Evolutionary conservation across 192 early-diverging fungal genomes (phyloP).

Genomic region (Powellomyces hirtus): DNA sequence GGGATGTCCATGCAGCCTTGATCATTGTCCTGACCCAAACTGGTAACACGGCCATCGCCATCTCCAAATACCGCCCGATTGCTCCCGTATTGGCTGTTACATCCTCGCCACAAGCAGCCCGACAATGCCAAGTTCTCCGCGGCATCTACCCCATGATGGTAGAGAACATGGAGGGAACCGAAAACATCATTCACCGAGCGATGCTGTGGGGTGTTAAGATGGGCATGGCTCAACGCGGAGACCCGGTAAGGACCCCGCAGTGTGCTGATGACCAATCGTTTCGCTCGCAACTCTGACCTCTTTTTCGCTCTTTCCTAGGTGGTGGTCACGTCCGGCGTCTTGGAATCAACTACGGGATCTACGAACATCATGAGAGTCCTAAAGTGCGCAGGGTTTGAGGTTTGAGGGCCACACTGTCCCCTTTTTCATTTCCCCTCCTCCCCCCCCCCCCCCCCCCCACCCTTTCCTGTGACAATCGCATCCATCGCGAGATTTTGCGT

Average conservation of each 20-base stretch:
- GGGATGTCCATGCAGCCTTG: slow-evolving; percentile 70
- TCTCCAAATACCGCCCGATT: slow-evolving; percentile 93
- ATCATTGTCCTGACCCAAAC: slow-evolving; percentile 85
- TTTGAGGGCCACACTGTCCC: too few species aligned
- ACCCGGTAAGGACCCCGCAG: slow-evolving; percentile 29
- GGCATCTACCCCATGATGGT: slow-evolving; percentile 57
- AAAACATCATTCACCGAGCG: slow-evolving; percentile 52
- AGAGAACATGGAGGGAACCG: slow-evolving; percentile 49
- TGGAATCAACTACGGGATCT: slow-evolving; percentile 39
- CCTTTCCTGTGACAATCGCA: background rate
- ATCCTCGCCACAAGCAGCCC: slow-evolving; percentile 49
- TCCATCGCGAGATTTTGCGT: background rate
- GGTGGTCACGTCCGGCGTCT: slow-evolving; percentile 48
- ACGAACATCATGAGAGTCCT: slow-evolving; percentile 57
- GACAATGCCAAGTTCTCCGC: slow-evolving; percentile 49
- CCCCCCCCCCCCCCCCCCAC: background rate
- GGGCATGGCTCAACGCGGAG: slow-evolving; percentile 53
- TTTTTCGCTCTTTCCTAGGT: slow-evolving; percentile 11
- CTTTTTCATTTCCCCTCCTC: too few species aligned
- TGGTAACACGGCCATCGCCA: slow-evolving; percentile 82
- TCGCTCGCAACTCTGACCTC: background rate
- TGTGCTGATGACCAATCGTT: background rate
- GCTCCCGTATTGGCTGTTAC: slow-evolving; percentile 93
- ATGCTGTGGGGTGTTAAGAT: slow-evolving; percentile 60
- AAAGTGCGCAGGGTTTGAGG: slow-evolving; percentile 41